Conservation (phyloP, 768 basidiomycete species). For the Auricularia heimuer region DNA sequence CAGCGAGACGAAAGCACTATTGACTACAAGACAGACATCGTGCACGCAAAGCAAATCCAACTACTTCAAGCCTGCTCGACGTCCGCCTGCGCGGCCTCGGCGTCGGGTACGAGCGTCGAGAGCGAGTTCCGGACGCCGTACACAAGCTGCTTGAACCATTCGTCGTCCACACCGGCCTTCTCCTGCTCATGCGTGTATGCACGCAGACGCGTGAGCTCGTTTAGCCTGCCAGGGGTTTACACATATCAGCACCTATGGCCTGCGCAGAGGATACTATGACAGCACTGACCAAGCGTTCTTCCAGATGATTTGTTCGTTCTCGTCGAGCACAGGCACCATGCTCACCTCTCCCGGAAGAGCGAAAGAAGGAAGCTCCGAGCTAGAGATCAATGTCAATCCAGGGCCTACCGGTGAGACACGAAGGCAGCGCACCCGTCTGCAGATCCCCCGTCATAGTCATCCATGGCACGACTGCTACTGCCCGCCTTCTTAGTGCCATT, state of each 20-base stretch:
- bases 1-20: background rate
- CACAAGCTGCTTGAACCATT: slow-evolving; percentile 83
- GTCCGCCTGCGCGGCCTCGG: background rate
- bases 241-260: slow-evolving; percentile 3
- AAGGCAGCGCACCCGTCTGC: background rate
- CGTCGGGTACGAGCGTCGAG: background rate
- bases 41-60: background rate
- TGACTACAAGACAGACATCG: background rate
- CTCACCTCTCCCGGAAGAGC: background rate
- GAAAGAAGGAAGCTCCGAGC: background rate
- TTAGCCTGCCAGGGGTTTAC: slow-evolving; percentile 38
- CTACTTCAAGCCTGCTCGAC: background rate
- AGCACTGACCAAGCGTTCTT: background rate
- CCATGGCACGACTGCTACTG: background rate
- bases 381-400: background rate
- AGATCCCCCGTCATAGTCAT: background rate
- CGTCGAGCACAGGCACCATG: background rate
- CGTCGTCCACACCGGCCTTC: slow-evolving; percentile 67
- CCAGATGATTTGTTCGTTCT: background rate
- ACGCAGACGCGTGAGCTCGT: slow-evolving; percentile 67
- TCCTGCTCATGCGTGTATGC: slow-evolving; percentile 75
- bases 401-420: no score
- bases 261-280: background rate
- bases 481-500: slow-evolving; percentile 39
- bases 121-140: slow-evolving; percentile 60